Evolutionary conservation across 805 yeast genomes (phyloP).

Genomic region (Sugiyamaella mastotermitis): DNA sequence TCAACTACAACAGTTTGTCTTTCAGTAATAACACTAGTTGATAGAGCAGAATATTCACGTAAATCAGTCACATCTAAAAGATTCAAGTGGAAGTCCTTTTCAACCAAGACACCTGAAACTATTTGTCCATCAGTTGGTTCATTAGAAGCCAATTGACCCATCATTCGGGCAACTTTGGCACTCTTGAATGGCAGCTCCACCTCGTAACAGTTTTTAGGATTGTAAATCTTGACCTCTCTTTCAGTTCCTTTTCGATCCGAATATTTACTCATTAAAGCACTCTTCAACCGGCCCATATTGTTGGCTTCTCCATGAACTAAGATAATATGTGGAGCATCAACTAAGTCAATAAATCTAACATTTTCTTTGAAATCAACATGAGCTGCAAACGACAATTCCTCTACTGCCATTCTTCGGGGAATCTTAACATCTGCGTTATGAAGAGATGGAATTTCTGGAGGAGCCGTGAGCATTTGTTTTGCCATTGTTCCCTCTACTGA

Average conservation of each 20-base stretch:
- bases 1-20: conserved; percentile 71
- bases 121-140: conserved; percentile 39
- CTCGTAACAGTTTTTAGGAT: conserved; percentile 86
- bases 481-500: conserved; percentile 99
- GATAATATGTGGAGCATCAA: conserved; percentile 78
- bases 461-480: conserved; percentile 79
- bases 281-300: conserved; percentile 97
- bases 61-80: conserved; percentile 80
- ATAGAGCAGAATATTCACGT: conserved; percentile 79
- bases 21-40: conserved; percentile 79
- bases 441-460: conserved; percentile 79
- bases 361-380: conserved; percentile 97
- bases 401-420: conserved; percentile 81
- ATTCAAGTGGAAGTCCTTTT: conserved; percentile 83
- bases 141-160: conserved; percentile 51
- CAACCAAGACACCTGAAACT: conserved; percentile 81
- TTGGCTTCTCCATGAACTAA: conserved; percentile 96
- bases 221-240: conserved; percentile 82
- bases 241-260: conserved; percentile 76
- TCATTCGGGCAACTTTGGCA: conserved; percentile 71
- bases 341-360: conserved; percentile 80
- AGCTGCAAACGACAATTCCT: conserved; percentile 98
- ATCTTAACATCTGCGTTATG: conserved; percentile 75
- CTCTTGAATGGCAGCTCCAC: conserved; percentile 75
- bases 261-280: conserved; percentile 85